A percentile compares a stretch with the other conserved stretches of the same genome.
phyloP scores from a whole-genome alignment of 768 basidiomycete species.

The Termitomyces sp. region DNA sequence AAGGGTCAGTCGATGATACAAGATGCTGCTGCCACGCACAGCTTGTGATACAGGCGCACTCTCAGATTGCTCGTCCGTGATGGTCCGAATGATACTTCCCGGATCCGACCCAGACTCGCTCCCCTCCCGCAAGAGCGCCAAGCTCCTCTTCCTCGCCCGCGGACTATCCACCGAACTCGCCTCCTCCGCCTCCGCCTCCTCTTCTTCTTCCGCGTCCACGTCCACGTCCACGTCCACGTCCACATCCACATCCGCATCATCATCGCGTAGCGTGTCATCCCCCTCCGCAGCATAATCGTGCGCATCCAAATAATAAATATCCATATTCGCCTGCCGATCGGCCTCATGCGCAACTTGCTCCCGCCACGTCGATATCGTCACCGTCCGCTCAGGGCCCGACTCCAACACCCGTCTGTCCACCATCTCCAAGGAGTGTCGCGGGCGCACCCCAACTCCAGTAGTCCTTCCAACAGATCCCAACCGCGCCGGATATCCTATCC shows the following conservation, averaged over 20 bases:
- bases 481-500: conserved; percentile 19
- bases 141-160: not conserved
- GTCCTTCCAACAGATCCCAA: conserved; percentile 12
- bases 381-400: conserved; percentile 44
- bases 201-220: conserved; percentile 1
- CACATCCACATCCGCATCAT: conserved; percentile 16
- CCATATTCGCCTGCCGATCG: conserved; percentile 31
- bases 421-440: conserved; percentile 37
- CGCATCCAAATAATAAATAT: conserved; percentile 38
- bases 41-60: not conserved
- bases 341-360: conserved; percentile 42
- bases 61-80: conserved; percentile 9
- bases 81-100: conserved; percentile 8
- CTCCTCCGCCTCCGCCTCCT: not conserved
- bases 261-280: not conserved
- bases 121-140: not conserved
- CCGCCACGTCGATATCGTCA: conserved; percentile 52
- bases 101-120: conserved; percentile 1
- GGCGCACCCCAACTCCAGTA: conserved; percentile 4
- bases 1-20: not conserved
- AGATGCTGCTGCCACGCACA: not conserved
- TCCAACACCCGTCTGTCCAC: conserved; percentile 36
- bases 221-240: conserved; percentile 13
- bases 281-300: conserved; percentile 24
- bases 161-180: not conserved